Evolutionary conservation across 192 early-diverging fungal genomes (phyloP), one percentile per base, ranked within the genome.

Genomic region (Spinellus fusiger): DNA sequence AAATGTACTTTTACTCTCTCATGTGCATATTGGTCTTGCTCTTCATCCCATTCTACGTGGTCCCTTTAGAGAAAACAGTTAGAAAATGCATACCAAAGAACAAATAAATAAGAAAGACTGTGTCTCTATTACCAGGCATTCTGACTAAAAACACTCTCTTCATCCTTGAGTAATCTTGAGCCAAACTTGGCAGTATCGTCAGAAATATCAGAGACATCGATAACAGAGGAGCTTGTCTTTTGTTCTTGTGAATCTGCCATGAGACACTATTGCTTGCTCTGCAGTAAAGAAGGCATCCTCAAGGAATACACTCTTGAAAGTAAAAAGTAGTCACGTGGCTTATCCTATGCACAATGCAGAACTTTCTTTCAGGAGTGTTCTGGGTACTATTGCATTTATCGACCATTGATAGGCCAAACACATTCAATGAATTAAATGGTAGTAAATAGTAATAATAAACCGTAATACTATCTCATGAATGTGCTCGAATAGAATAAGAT

Each of bases 41-140:
- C 92, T 52, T 84, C 82, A 61, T 86, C 88, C 82, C 90, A 94
- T 53, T 92, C 89, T 18, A 88, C 93, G 59, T 97, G 89, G 81
- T 99, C 97, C 92, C 92, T 91, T 76, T 51, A 28, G 16, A 53
- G 27, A 27, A 16, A 25, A 9, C 20, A 33, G 44, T 44, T 29
- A 52, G 20, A 9, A n/a, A 15, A 29, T 32, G 18, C 4, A 48
- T 31, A 7, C 10, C 48, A 5, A 5, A 5, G 15, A 0, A 7
- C 9, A 10, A 28, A 40, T 64, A 32, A 10, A 49, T 20, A 16
- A 37, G 15, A 35, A 34, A 40, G 16, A 13, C 1, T 25, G 20
- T 33, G 28, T n/a, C 2, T 53, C 38, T 65, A 63, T 33, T 85
- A 91, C 93, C 96, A 98, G 23, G 96, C 96, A 70, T 97, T 98